Evolutionary conservation across 2,329 filamentous ascomycete genomes (phyloP), one percentile per base, ranked within the genome.

Genomic region (Colletotrichum endophyticum): DNA sequence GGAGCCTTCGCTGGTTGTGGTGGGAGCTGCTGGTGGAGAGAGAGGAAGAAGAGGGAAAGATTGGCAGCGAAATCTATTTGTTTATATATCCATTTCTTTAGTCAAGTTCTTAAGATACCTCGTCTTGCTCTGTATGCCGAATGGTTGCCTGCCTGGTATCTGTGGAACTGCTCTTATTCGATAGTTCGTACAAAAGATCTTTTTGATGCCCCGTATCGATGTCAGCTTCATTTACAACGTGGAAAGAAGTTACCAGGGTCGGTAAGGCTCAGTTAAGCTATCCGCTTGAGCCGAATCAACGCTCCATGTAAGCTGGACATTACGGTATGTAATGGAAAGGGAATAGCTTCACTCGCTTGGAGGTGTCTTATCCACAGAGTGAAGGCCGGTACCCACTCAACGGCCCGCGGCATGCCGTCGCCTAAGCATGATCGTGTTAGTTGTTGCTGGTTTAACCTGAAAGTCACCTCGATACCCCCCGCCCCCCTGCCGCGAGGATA

Each of bases 1-100:
- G 9, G 59, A 62, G 59, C 12, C 12, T 15, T 28, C 9, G 30
- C 19, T 0, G 0, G 56, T 59, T 0, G 6, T 1, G 12, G 1
- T 22, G 22, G 5, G 0, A 13, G 28, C 11, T 62, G 12, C 30
- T 62, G 59, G 11, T 62, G 59, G 28, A 62, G 11, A 62, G 59
- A 53, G 0, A 22, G 44, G 44, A 25, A 2, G 6, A 22, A 53
- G 44, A 53, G n/a, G 0, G n/a, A 53, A 53, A 53, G n/a, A 22
- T 22, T 22, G 11, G n/a, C 44, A 0, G 44, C 11, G n/a, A 22
- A 53, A 53, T 0, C 3, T 0, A 5, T 22, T 53, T 3, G 25
- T 59, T 59, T 59, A 28, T 28, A 59, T 59, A 28, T 28, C 3
- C 56, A 22, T 53, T 53, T 25, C 44, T 22, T 22, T 22, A 1